Evolutionary conservation across 495 filamentous ascomycete species (phyloP).

Genomic region (Penicillium ucsense): DNA sequence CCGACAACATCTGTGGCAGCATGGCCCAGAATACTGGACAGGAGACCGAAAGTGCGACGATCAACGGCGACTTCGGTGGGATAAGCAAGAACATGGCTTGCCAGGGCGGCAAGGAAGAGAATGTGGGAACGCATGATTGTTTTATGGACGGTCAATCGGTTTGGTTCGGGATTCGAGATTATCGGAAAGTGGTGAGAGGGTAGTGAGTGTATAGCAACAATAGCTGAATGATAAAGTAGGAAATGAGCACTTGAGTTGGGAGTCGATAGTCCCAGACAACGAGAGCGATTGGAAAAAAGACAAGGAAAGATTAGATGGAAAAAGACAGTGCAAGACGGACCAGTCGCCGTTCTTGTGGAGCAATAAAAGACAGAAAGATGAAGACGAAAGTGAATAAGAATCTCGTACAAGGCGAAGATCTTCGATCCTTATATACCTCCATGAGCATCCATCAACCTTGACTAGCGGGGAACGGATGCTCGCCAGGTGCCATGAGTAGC

Average conservation of each 20-base stretch:
- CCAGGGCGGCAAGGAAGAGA: constrained; percentile 31
- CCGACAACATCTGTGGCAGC: constrained; percentile 11
- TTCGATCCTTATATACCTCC: constrained; percentile 34
- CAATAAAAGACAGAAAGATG: constrained; percentile 32
- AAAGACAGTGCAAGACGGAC: constrained; percentile 8
- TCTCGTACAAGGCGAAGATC: constrained; percentile 17
- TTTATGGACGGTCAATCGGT: not conserved
- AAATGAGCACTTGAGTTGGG: constrained; percentile 7
- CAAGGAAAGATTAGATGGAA: constrained; percentile 7
- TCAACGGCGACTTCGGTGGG: constrained; percentile 23
- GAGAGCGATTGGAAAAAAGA: constrained; percentile 9
- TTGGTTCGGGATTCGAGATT: not conserved
- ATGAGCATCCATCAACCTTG: constrained; percentile 7
- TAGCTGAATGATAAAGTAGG: not conserved
- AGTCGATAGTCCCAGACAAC: constrained; percentile 5
- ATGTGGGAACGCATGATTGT: constrained; percentile 32
- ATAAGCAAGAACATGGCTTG: constrained; percentile 25
- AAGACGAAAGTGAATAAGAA: constrained; percentile 11
- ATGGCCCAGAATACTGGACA: constrained; percentile 9
- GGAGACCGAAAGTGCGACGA: constrained; percentile 20
- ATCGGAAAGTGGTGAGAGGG: not conserved
- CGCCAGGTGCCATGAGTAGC: not conserved
- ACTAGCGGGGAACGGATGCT: not conserved
- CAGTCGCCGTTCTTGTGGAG: constrained; percentile 11
- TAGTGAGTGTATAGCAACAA: constrained; percentile 14